These are phyloP conservation scores for Pestalotiopsis sp. DNA, from an alignment of 2,329 filamentous ascomycete genomes.

Conservation along the genomic window DNA sequence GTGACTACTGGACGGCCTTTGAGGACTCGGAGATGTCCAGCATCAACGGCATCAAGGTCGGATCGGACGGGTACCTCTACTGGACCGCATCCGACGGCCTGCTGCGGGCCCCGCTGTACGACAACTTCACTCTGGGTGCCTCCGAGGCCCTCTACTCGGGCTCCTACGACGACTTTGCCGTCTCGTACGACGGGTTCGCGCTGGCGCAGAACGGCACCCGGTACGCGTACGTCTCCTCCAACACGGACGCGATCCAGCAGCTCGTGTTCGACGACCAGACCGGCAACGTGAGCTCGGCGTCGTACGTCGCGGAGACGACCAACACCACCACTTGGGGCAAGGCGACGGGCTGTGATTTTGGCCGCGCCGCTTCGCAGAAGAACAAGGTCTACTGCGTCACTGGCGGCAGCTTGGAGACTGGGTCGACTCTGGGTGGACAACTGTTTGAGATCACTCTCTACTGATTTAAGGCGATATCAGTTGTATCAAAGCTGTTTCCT, in stretches of 20 bases:
- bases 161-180: background rate
- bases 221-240: background rate
- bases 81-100: background rate
- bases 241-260: background rate
- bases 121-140: background rate
- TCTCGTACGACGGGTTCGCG: background rate
- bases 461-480: background rate
- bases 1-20: background rate
- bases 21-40: background rate
- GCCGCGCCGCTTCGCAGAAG: background rate
- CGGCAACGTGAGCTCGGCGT: background rate
- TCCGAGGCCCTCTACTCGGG: background rate
- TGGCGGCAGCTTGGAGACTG: background rate
- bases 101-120: background rate
- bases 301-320: background rate
- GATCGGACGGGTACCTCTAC: background rate
- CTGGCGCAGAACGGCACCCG: background rate
- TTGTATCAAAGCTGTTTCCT: background rate
- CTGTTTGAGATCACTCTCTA: background rate
- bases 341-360: background rate
- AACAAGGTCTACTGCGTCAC: slow-evolving; percentile 2
- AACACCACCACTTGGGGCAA: background rate
- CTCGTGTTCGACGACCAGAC: background rate
- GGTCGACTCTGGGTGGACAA: background rate
- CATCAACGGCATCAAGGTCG: slow-evolving; percentile 4